Evolutionary conservation across 148 eudicot genomes (phyloP), one percentile per base, ranked within the genome.

Genomic region (Drosera capensis): DNA sequence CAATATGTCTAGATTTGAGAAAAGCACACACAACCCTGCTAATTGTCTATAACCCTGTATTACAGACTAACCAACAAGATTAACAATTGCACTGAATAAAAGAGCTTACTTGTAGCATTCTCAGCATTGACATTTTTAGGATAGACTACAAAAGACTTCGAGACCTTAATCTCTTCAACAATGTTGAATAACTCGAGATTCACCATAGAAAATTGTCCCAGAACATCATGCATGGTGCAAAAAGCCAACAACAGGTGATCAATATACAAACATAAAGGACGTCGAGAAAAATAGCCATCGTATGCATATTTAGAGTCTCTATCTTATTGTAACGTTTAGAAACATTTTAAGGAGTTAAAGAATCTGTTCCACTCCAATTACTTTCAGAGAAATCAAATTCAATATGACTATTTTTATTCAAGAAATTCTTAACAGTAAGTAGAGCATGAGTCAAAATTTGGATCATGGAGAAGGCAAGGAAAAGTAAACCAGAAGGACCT

Each of bases 161-260:
- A 92, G 23, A 77, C 94, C 75, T 81, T 85, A 62, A 85, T 77
- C 48, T 92, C 99, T 63, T 92, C 88, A 23, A 85, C 94, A 23
- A 92, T 81, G 59, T 74, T 92, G 52, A 40, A 81, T 23, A 92
- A 78, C 78, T 85, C 95, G 11, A 92, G 76, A 68, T 92, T 92
- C 51, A 92, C 95, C 95, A 92, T 92, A 2, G 99, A 85, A 65
- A 85, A 92, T 59, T 85, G 95, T 31, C 85, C 73, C 55, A 78
- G 39, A 8, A 71, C 52, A 64, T 85, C 95, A 52, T 92, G 95
- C 99, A 95, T 90, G 71, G 43, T 46, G 48, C 14, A 51, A 13
- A 40, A 20, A n/a, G n/a, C n/a, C n/a, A n/a, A n/a, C 47, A 39
- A 3, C 53, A 29, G 14, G 6, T 34, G 14, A 40, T 6, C 26